These are phyloP conservation scores for Hypomontagnella submonticulosa DNA, from an alignment of 495 filamentous ascomycete species.

Conservation along the genomic window DNA sequence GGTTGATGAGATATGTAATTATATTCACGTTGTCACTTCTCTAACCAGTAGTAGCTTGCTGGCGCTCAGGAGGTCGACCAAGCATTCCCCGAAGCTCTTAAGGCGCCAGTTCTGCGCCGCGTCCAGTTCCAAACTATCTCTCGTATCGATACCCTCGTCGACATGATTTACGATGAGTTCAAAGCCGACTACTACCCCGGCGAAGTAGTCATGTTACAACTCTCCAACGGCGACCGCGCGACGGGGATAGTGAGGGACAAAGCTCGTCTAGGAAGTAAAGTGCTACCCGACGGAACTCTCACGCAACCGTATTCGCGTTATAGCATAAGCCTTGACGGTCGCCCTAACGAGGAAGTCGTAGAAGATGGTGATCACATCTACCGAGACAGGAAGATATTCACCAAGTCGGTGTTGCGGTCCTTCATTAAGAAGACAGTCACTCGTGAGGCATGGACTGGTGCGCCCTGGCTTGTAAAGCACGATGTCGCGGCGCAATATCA, in stretches of 20 bases:
- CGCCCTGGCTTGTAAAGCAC: slow-evolving; percentile 94
- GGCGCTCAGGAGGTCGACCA: slow-evolving; percentile 90
- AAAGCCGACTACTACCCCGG: slow-evolving; percentile 94
- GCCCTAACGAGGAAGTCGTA: slow-evolving; percentile 76
- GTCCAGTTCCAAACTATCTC: slow-evolving; percentile 93
- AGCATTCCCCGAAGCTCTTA: slow-evolving; percentile 89
- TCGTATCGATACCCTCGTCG: slow-evolving; percentile 87
- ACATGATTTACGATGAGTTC: slow-evolving; percentile 78
- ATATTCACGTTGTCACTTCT: neutral
- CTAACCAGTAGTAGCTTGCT: slow-evolving; percentile 68
- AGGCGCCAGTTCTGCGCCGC: slow-evolving; percentile 86
- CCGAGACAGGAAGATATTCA: slow-evolving; percentile 92
- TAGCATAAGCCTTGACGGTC: slow-evolving; percentile 77
- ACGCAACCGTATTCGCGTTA: slow-evolving; percentile 79
- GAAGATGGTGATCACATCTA: slow-evolving; percentile 84
- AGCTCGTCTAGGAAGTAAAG: slow-evolving; percentile 72
- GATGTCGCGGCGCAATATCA: slow-evolving; percentile 84
- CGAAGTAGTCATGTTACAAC: slow-evolving; percentile 80
- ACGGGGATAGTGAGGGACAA: slow-evolving; percentile 88
- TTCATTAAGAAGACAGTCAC: slow-evolving; percentile 96
- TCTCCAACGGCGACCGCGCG: slow-evolving; percentile 74
- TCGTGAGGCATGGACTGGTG: slow-evolving; percentile 90
- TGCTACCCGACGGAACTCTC: slow-evolving; percentile 70
- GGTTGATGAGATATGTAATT: slow-evolving; percentile 41
- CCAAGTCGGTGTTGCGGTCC: slow-evolving; percentile 90